Evolutionary conservation across 2,329 filamentous ascomycete genomes (phyloP), one percentile per base, ranked within the genome.

Genomic region (Cytospora chrysosperma): DNA sequence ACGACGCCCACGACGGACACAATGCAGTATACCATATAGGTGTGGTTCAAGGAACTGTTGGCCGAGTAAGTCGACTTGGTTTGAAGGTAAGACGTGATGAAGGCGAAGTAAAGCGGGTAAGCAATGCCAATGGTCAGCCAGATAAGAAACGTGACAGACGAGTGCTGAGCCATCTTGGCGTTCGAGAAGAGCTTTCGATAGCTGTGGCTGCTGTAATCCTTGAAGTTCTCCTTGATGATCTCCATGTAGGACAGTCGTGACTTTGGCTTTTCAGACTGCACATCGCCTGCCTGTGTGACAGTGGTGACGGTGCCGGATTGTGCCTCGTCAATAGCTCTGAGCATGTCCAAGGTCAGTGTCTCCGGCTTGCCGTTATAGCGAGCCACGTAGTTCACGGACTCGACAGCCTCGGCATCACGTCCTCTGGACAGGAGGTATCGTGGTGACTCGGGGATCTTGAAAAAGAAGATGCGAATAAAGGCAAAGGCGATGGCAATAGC

Each of bases 401-500:
- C 74, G 8, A 81, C 77, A 1, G 81, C 81, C 55, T 84, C 75
- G 21, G 75, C 75, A 30, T 83, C 79, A 0, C 75, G 71, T 4
- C 79, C 78, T 19, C 75, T 72, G 52, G 74, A 76, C 40, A 83
- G 70, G 13, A 82, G 75, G 58, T 75, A 82, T 55, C 81, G 78
- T 24, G 79, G 81, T 0, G 79, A 79, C 69, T 81, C 80, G 37
- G 72, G 76, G 50, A 83, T 77, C n/a, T 73, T 74, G 61, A 83
- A 81, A n/a, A 79, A 63, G 50, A 79, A 72, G 49, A 79, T 78
- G 1, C 81, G 79, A 12, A 81, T 69, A 24, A 80, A 56, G 53
- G 78, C 80, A 52, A 82, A 73, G 2, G 72, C 62, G 0, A 82
- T 71, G 0, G 79, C 79, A 8, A 82, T 70, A 0, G 70, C 77